A percentile compares a stretch with the other conserved stretches of the same genome.
These are phyloP conservation scores for Verticillium klebahnii DNA, from an alignment of 2,329 filamentous ascomycete genomes.

Conservation along the genomic window DNA sequence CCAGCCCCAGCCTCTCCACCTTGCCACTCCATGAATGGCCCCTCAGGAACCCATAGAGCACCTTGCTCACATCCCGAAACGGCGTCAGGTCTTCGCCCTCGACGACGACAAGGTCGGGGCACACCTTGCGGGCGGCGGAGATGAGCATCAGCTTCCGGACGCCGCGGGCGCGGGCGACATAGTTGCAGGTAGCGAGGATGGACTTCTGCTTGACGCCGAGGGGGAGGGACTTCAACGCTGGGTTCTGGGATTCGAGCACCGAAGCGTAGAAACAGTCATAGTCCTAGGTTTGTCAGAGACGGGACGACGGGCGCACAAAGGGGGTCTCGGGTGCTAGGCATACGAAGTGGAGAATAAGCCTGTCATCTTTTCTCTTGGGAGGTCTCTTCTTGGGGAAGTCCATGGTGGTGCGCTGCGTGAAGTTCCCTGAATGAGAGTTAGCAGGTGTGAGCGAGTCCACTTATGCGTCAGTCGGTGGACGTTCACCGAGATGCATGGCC, in stretches of 20 bases:
- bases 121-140: conserved; percentile 71
- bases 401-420: conserved; percentile 18
- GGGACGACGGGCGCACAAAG: conserved; percentile 2
- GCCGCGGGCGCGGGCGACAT: conserved; percentile 72
- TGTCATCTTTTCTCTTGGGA: conserved; percentile 51
- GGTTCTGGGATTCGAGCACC: conserved; percentile 78
- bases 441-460: not conserved
- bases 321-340: conserved; percentile 19
- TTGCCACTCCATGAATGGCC: conserved; percentile 72
- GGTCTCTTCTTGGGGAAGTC: conserved; percentile 21
- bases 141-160: conserved; percentile 83
- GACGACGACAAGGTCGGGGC: conserved; percentile 79
- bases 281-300: conserved; percentile 40
- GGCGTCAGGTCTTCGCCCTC: conserved; percentile 81
- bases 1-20: conserved; percentile 81
- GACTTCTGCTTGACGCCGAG: conserved; percentile 90
- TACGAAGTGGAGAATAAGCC: conserved; percentile 80
- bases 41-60: conserved; percentile 68
- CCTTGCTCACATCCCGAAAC: conserved; percentile 84
- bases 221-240: conserved; percentile 65
- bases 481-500: not conserved
- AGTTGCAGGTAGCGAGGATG: conserved; percentile 91
- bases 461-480: not conserved
- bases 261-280: conserved; percentile 95
- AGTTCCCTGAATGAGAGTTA: not conserved